Evolutionary conservation across 768 basidiomycete species (phyloP).

Genomic region (Ramaria sp.): DNA sequence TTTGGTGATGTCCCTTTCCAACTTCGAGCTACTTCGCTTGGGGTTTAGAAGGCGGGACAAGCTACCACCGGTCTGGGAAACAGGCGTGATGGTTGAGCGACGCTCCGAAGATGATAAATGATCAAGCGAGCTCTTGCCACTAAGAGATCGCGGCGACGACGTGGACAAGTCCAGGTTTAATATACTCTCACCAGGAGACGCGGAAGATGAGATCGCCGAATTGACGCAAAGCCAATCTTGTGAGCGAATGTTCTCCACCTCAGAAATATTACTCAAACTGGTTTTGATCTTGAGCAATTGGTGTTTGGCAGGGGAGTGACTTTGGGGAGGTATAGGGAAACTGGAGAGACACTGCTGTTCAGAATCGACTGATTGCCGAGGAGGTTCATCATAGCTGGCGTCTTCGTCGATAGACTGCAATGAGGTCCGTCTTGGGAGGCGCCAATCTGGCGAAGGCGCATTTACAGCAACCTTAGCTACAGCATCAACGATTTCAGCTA

Average conservation of each 20-base stretch:
- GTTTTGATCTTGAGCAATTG: neutral
- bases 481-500: slow-evolving; percentile 8
- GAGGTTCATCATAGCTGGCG: neutral
- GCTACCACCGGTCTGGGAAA: neutral
- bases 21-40: slow-evolving; percentile 7
- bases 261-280: slow-evolving; percentile 4
- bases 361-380: neutral
- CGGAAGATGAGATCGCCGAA: neutral
- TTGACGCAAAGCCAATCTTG: neutral
- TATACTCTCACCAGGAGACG: neutral
- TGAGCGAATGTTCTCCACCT: slow-evolving; percentile 1
- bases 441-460: neutral
- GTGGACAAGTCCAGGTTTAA: neutral
- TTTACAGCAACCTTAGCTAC: slow-evolving; percentile 4
- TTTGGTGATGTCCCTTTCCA: slow-evolving; percentile 11
- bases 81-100: slow-evolving; percentile 2
- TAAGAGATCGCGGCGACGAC: slow-evolving; percentile 1
- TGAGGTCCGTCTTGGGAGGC: slow-evolving; percentile 1
- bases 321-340: slow-evolving; percentile 1
- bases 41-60: slow-evolving; percentile 4
- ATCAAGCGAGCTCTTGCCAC: slow-evolving; percentile 7
- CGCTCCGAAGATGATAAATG: neutral
- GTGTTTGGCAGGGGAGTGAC: neutral
- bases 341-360: slow-evolving; percentile 3
- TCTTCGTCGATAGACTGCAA: slow-evolving; percentile 5